These are phyloP conservation scores for Fusarium begoniae DNA, from an alignment of 2,329 filamentous ascomycete genomes.

Conservation along the genomic window DNA sequence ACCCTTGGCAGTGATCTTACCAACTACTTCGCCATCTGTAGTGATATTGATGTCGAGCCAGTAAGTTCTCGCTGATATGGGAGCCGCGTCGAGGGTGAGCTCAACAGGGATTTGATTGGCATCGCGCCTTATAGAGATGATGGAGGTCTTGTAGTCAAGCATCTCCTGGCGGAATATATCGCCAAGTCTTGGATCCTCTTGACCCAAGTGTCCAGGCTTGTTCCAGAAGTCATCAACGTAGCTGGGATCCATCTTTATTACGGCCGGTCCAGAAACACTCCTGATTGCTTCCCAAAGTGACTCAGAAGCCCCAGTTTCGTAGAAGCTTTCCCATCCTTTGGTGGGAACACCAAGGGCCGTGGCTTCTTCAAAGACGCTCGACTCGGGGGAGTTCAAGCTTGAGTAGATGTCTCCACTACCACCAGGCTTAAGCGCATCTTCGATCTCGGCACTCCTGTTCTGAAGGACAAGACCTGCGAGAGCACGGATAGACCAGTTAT, in stretches of 20 bases:
- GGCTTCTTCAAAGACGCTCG: fast-evolving
- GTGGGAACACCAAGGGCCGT: not conserved
- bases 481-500: not conserved
- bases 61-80: fast-evolving
- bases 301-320: not conserved
- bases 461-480: not conserved
- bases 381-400: fast-evolving
- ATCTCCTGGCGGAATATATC: fast-evolving
- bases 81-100: fast-evolving
- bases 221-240: not conserved
- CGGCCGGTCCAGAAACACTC: not conserved
- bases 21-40: fast-evolving
- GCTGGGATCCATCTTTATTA: fast-evolving
- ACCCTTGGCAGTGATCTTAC: fast-evolving
- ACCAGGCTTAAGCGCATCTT: not conserved
- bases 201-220: fast-evolving
- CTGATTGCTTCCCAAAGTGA: fast-evolving
- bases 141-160: not conserved
- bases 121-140: fast-evolving
- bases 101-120: fast-evolving
- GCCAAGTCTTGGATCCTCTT: fast-evolving
- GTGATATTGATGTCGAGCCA: fast-evolving
- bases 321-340: fast-evolving
- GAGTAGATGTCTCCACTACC: not conserved
- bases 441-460: not conserved